Evolutionary conservation across 257 asterid genomes (phyloP).

Genomic region (Linderniella brevidens): DNA sequence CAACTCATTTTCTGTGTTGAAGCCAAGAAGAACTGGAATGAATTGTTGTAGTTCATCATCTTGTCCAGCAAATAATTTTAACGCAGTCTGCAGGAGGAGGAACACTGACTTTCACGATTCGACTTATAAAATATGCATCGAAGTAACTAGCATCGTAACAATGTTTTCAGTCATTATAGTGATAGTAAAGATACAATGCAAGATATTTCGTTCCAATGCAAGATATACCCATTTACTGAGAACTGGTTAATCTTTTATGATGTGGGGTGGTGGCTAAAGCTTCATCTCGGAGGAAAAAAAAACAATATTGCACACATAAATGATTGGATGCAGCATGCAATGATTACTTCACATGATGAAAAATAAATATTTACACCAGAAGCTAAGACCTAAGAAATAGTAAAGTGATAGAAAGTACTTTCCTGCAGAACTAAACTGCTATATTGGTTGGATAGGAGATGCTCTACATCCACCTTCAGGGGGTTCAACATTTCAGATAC

Average conservation of each 20-base stretch:
- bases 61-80: conserved; percentile 60
- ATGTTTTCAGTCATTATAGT: no score
- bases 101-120: conserved; percentile 7
- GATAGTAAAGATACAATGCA: no score
- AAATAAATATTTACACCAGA: no score
- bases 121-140: conserved; percentile 5
- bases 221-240: no score
- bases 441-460: conserved; percentile 43
- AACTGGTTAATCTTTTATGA: no score
- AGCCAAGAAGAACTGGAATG: conserved; percentile 64
- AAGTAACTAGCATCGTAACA: neutral
- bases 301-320: no score
- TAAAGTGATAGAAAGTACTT: conserved; percentile 13
- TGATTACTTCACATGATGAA: no score
- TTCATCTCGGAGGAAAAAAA: no score
- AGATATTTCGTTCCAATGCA: no score
- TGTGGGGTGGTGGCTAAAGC: no score
- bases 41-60: conserved; percentile 38
- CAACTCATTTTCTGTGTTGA: conserved; percentile 16
- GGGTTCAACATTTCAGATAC: conserved; percentile 48
- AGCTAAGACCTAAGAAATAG: conserved; percentile 1
- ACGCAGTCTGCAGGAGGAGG: conserved; percentile 48
- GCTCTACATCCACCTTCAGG: conserved; percentile 32
- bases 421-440: conserved; percentile 95
- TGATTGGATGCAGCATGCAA: no score